Percentiles rank a stretch among this genome's conserved stretches.
These are phyloP conservation scores for Sclerotinia subarctica DNA, from an alignment of 2,329 filamentous ascomycete species.

Conservation along the genomic window DNA sequence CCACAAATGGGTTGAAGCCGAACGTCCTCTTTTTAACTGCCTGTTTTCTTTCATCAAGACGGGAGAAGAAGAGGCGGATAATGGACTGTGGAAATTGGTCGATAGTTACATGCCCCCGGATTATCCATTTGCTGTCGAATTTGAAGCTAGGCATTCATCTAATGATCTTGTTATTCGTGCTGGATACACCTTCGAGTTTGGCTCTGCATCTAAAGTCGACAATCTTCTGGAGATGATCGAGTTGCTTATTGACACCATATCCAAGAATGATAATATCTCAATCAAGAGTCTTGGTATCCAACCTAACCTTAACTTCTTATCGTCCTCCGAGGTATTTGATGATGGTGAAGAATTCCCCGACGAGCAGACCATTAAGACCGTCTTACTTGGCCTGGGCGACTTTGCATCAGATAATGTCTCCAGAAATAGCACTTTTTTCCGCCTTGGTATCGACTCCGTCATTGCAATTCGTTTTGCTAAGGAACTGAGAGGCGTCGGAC, in stretches of 20 bases:
- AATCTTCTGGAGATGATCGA: slow-evolving; percentile 10
- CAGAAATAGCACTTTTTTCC: slow-evolving; percentile 37
- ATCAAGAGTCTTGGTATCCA: slow-evolving; percentile 6
- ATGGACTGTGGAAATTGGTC: slow-evolving; percentile 1
- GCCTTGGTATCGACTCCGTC: slow-evolving; percentile 39
- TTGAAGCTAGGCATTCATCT: background rate
- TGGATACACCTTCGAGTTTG: background rate
- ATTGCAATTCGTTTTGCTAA: slow-evolving; percentile 45
- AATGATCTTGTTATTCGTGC: slow-evolving; percentile 4
- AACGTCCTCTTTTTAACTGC: slow-evolving; percentile 6
- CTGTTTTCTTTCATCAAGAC: slow-evolving; percentile 13
- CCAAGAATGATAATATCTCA: background rate
- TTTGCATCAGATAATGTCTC: background rate
- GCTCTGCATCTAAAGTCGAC: background rate
- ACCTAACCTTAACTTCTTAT: background rate
- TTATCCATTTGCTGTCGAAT: slow-evolving; percentile 14
- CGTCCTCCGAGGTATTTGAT: background rate
- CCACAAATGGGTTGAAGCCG: slow-evolving; percentile 13
- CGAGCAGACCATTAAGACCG: background rate
- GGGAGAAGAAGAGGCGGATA: background rate
- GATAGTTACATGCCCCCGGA: slow-evolving; percentile 12
- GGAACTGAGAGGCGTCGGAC: slow-evolving; percentile 28
- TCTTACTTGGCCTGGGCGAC: background rate
- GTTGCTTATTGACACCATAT: background rate
- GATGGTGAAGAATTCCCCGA: background rate